Percentiles rank a stretch among this genome's conserved stretches.
Conservation (phyloP, 306 rosid genomes). For the Urtica urens region DNA sequence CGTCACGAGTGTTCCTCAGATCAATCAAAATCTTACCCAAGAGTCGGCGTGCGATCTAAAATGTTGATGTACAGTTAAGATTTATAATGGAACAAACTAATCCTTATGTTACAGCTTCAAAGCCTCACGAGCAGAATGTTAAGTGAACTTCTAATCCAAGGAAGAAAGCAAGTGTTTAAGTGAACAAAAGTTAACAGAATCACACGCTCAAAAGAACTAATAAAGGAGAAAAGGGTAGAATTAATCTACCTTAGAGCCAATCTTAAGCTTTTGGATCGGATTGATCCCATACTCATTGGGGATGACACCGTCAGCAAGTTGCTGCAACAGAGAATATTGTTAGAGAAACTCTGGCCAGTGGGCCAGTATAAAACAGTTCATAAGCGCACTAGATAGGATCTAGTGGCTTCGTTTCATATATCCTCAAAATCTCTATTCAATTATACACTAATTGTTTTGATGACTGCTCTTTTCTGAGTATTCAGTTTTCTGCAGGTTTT, state of each 20-base stretch:
- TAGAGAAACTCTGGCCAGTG: conserved; percentile 5
- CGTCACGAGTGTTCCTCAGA: conserved; percentile 90
- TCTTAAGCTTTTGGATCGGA: conserved; percentile 82
- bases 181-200: too few relatives aligned
- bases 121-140: too few relatives aligned
- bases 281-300: conserved; percentile 97
- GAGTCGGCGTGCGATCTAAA: conserved; percentile 89
- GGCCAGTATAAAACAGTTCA: neutral
- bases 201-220: neutral
- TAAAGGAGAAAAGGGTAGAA: neutral
- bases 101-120: neutral
- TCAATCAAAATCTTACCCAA: conserved; percentile 91
- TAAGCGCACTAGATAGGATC: neutral
- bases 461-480: neutral
- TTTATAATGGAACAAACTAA: neutral
- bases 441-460: neutral
- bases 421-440: neutral
- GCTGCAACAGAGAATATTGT: conserved; percentile 32
- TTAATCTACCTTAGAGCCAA: conserved; percentile 73
- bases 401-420: neutral
- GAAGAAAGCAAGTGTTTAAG: too few relatives aligned
- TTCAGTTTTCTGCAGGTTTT: neutral
- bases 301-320: conserved; percentile 93
- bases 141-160: too few relatives aligned
- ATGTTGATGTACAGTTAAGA: conserved; percentile 1